Evolutionary conservation across 1,139 yeast genomes (phyloP), one percentile per base, ranked within the genome.

Genomic region (Saccharomyces hybrid): DNA sequence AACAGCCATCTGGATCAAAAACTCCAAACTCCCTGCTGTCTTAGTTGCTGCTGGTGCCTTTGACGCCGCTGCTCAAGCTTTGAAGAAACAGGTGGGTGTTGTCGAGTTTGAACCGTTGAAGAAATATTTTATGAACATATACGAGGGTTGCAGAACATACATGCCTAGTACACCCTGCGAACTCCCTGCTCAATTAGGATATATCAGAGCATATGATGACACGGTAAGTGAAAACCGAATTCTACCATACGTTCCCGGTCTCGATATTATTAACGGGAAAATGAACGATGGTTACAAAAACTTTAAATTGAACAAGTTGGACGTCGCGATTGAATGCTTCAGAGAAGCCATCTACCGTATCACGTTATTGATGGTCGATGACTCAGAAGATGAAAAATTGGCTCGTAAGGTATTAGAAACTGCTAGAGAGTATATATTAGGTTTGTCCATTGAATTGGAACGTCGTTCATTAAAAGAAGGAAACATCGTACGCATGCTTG

Each of bases 41-140:
- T 89, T 89, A 64, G 90, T 87, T 66, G 97, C 99, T 1, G 91
- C 97, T 1, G 99, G 99, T 63, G 88, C 95, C 4, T 90, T 91
- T 70, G 98, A 91, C 61, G 88, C 93, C 59, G 99, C 99, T 49
- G 95, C 97, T 42, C 93, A 89, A 63, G 80, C 95, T 67, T 79
- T 95, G 66, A 82, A 86, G 73, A 86, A 95, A 66, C 99, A 95
- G 73, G 78, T 86, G 53, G 99, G 98, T 62, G 81, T 88, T 53
- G 83, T 81, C 44, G 79, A 88, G 63, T 91, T 95, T 70, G 96
- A 84, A 65, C 99, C 99, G 25, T 79, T 95, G 62, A 84, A 93
- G 72, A 68, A 77, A 44, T 79, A 97, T 59, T 95, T 93, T 75
- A 64, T 87, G 69, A 93, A 89, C 64, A 86, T 90, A 28, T 93